Base-by-base conservation (phyloP, 2,329 filamentous ascomycete genomes). In the Furcasterigmium furcatum region DNA sequence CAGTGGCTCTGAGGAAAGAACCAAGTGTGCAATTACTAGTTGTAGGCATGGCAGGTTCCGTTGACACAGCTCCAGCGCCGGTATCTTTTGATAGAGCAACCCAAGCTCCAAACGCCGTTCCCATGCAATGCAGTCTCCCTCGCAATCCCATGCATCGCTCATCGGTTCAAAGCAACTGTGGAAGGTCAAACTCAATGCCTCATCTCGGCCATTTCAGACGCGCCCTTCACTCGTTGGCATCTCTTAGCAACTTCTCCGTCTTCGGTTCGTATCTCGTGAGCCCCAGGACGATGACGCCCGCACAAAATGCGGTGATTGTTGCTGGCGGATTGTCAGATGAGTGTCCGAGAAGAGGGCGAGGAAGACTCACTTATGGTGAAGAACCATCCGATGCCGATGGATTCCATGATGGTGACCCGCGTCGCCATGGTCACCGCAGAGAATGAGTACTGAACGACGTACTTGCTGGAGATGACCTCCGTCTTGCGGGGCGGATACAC, bases 371-470 rank as follows among this genome's bases (percentile, higher is more conserved):
- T 46, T 13, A 80, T 56, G 0, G 71, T 75, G 47, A 76, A 80
- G 0, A 74, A 66, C 69, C 76, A 76, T 0, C 78, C 78, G 1
- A 65, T 55, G 0, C 77, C 77, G 45, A 82, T 70, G 1, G 59
- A 63, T 8, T 73, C 52, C 9, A 77, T 71, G 68, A 84, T 69
- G 3, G 73, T 73, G 3, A 75, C 59, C 16, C 82, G 71, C 2
- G 72, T 64, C 0, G 74, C 77, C 13, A 71, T 76, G 2, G 71
- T 73, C 0, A 66, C 71, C 0, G 80, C 52, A 9, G 49, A 49
- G 14, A 50, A 55, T 1, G 22, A 45, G 40, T 55, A 55, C 16
- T 55, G 52, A 2, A 53, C 16, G 38, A 53, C 41, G 30, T 53
- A 53, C 41, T 53, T 53, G 22, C 49, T 47, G 44, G 49, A 46